Percentiles rank a stretch among this genome's conserved stretches.
These are phyloP conservation scores for Triticum timopheevii DNA, from an alignment of 176 grass and related monocot genomes.

Conservation along the genomic window DNA sequence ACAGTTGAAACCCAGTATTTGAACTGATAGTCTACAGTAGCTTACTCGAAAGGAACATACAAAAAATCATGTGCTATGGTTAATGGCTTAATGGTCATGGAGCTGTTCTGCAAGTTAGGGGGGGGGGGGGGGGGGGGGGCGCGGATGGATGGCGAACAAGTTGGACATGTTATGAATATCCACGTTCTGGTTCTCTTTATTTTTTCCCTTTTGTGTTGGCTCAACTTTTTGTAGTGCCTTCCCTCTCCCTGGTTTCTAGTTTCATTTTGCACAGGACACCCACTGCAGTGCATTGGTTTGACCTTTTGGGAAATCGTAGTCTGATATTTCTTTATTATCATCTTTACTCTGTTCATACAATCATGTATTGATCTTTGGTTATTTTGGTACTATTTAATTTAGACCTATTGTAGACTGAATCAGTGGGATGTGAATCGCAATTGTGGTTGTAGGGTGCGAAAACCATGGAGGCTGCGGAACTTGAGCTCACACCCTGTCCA, in stretches of 20 bases:
- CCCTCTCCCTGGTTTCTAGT: background rate
- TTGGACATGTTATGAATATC: background rate
- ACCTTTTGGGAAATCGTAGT: background rate
- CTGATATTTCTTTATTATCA: too few relatives aligned
- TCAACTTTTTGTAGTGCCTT: background rate
- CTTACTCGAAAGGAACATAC: slow-evolving; percentile 40
- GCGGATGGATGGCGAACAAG: too few relatives aligned
- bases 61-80: background rate
- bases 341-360: too few relatives aligned
- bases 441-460: too few relatives aligned
- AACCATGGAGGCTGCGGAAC: too few relatives aligned
- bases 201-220: background rate
- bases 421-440: too few relatives aligned
- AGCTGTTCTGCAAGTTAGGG: background rate
- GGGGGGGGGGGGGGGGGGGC: too few relatives aligned
- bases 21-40: slow-evolving; percentile 80
- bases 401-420: background rate
- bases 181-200: too few relatives aligned
- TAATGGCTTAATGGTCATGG: background rate
- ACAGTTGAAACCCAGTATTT: slow-evolving; percentile 77
- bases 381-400: background rate
- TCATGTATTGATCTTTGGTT: background rate
- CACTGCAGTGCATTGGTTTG: too few relatives aligned
- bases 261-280: background rate
- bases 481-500: too few relatives aligned